Evolutionary conservation across 2,329 filamentous ascomycete genomes (phyloP).

Genomic region (Colletotrichum australisinense): DNA sequence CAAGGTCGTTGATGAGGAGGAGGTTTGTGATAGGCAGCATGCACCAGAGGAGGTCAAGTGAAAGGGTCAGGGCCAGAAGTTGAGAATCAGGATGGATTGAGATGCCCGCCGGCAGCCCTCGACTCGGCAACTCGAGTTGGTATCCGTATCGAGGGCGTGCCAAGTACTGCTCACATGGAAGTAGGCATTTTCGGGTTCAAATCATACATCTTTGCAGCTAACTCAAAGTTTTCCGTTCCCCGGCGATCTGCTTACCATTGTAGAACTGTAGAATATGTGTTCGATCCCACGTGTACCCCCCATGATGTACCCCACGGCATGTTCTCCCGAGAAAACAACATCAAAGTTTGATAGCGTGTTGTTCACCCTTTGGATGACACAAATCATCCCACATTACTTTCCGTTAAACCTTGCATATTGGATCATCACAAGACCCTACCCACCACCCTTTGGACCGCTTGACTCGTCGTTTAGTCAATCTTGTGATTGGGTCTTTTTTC

Average conservation of each 20-base stretch:
- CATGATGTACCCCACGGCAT: neutral
- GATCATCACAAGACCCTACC: neutral
- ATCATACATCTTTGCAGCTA: no score
- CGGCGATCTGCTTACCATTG: no score
- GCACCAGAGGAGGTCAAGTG: neutral
- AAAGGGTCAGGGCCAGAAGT: neutral
- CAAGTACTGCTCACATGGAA: no score
- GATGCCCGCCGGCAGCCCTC: neutral
- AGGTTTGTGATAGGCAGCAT: neutral
- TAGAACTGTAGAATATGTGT: neutral
- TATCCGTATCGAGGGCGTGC: no score
- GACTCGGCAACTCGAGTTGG: no score
- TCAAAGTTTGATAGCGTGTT: neutral
- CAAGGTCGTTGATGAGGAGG: slow-evolving; percentile 16
- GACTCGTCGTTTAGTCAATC: neutral
- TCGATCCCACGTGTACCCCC: neutral
- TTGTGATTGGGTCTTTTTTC: neutral
- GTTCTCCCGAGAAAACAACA: neutral
- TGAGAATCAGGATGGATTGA: neutral
- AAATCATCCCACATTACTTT: neutral
- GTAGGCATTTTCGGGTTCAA: no score
- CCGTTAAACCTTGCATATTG: neutral
- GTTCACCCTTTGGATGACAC: neutral
- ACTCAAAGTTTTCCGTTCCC: no score
- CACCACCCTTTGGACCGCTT: neutral